A percentile compares a stretch with the other conserved stretches of the same genome.
phyloP scores from a whole-genome alignment of 139 green algal species.

The Yamagishiella unicocca region DNA sequence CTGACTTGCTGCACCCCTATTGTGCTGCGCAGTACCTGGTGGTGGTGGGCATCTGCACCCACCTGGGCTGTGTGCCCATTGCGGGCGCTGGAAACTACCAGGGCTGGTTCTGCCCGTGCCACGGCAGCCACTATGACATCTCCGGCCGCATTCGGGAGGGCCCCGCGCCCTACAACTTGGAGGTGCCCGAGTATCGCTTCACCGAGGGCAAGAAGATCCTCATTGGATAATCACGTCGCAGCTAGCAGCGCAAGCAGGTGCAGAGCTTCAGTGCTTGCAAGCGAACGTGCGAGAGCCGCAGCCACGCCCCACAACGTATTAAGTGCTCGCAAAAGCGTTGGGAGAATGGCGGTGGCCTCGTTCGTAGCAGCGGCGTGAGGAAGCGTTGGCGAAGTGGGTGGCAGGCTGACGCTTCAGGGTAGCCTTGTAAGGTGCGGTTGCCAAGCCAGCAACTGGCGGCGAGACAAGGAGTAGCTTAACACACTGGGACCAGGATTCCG shows the following conservation, averaged over 20 bases:
- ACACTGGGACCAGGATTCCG: too few species aligned
- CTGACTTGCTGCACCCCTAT: background rate
- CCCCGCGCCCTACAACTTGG: conserved; percentile 97
- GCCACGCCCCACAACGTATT: too few species aligned
- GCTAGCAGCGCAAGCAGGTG: background rate
- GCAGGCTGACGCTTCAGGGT: too few species aligned
- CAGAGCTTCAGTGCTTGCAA: too few species aligned
- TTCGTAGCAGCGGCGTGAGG: too few species aligned
- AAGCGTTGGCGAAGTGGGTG: too few species aligned
- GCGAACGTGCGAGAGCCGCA: too few species aligned
- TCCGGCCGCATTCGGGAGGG: conserved; percentile 96
- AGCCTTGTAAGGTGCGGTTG: too few species aligned
- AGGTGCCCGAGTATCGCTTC: conserved; percentile 89
- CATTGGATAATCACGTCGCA: conserved; percentile 60
- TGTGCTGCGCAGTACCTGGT: conserved; percentile 93
- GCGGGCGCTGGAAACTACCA: conserved; percentile 97
- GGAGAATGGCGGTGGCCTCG: too few species aligned
- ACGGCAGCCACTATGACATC: conserved; percentile 97
- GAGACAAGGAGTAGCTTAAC: too few species aligned
- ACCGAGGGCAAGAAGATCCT: conserved; percentile 72
- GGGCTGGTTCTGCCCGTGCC: conserved; percentile 98
- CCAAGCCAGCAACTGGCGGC: too few species aligned
- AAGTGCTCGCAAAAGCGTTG: too few species aligned
- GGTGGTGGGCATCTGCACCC: conserved; percentile 98
- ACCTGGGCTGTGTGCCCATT: conserved; percentile 98